phyloP scores from a whole-genome alignment of 257 asterid species.

The Lantana camara region DNA sequence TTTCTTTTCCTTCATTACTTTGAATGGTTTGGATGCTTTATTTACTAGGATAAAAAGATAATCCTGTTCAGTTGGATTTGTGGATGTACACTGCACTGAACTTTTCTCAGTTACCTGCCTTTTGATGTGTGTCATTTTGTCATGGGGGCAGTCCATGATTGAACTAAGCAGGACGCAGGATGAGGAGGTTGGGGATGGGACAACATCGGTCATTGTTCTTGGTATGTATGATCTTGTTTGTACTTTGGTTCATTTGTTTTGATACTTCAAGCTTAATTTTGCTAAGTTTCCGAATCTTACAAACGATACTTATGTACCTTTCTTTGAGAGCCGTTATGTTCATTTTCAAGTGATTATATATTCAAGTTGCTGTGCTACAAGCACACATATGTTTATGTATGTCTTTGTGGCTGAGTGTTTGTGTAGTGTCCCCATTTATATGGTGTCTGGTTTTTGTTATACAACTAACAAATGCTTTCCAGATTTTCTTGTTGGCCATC shows the following conservation, averaged over 20 bases:
- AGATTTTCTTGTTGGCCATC: conserved; percentile 1
- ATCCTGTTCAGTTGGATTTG: neutral
- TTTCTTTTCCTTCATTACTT: conserved; percentile 11
- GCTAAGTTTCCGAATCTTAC: conserved; percentile 3
- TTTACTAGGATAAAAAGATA: neutral
- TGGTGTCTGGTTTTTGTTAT: neutral
- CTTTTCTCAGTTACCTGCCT: conserved; percentile 1
- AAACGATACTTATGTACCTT: neutral
- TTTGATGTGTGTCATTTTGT: conserved; percentile 21
- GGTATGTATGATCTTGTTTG: conserved; percentile 48
- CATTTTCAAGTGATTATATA: neutral
- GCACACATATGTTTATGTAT: neutral
- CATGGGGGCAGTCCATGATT: conserved; percentile 84
- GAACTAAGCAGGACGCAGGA: conserved; percentile 99
- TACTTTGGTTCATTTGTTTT: conserved; percentile 19
- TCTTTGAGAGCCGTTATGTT: neutral
- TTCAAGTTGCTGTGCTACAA: neutral
- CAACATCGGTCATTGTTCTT: conserved; percentile 95
- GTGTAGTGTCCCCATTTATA: neutral
- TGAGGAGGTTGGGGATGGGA: conserved; percentile 99
- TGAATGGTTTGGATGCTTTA: neutral
- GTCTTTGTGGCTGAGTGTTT: neutral
- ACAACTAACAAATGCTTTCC: neutral
- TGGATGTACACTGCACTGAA: conserved; percentile 4
- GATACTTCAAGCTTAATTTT: conserved; percentile 14